Evolutionary conservation across 2,329 filamentous ascomycete genomes (phyloP).

Genomic region (Nemania sp.): DNA sequence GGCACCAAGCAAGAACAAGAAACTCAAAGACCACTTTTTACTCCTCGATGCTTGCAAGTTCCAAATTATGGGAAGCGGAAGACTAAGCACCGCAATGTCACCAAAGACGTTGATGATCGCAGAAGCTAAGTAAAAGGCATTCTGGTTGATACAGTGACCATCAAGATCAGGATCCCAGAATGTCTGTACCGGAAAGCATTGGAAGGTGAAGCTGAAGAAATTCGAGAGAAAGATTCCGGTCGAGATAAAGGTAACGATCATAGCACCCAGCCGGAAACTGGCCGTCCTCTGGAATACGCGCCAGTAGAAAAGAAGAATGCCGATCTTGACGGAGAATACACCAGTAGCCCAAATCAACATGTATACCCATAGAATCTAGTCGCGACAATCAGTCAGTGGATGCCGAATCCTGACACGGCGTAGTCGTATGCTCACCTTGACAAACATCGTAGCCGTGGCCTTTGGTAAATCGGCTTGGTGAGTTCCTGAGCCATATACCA

Average conservation of each 20-base stretch:
- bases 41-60: slow-evolving; percentile 46
- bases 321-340: slow-evolving; percentile 49
- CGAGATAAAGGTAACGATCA: slow-evolving; percentile 43
- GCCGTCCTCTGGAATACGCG: slow-evolving; percentile 44
- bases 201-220: slow-evolving; percentile 45
- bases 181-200: slow-evolving; percentile 43
- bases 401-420: background rate
- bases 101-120: slow-evolving; percentile 48
- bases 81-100: slow-evolving; percentile 48
- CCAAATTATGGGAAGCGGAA: slow-evolving; percentile 52
- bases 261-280: slow-evolving; percentile 42
- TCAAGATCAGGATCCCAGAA: slow-evolving; percentile 41
- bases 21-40: slow-evolving; percentile 50
- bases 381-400: slow-evolving; percentile 8
- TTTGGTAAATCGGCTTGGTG: slow-evolving; percentile 43
- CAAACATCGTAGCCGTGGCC: slow-evolving; percentile 40
- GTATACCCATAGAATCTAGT: slow-evolving; percentile 45
- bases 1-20: slow-evolving; percentile 50
- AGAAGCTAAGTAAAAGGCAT: slow-evolving; percentile 46
- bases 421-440: slow-evolving; percentile 39
- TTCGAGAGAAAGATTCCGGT: slow-evolving; percentile 45
- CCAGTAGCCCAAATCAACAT: slow-evolving; percentile 48
- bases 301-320: slow-evolving; percentile 50
- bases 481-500: slow-evolving; percentile 44
- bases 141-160: slow-evolving; percentile 44